Percentiles rank a stretch among this genome's conserved stretches.
Evolutionary conservation across 306 rosid genomes (phyloP).

Genomic region (Castanea mollissima): DNA sequence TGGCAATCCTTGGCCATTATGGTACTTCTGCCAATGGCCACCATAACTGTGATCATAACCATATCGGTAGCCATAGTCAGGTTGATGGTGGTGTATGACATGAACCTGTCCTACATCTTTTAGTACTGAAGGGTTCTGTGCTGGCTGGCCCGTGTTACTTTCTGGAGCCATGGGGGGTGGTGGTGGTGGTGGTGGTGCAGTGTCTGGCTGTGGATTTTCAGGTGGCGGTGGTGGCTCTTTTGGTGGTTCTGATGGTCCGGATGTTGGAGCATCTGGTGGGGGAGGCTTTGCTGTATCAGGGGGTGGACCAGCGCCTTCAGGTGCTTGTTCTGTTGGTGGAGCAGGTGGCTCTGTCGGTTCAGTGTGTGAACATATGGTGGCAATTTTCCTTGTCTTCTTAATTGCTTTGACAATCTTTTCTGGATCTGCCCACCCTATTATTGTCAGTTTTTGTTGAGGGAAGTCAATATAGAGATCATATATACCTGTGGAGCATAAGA

Average conservation of each 20-base stretch:
- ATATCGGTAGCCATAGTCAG: conserved; percentile 41
- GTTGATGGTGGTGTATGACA: conserved; percentile 39
- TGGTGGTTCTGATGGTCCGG: conserved; percentile 30
- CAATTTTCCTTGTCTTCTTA: conserved; percentile 73
- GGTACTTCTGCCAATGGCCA: conserved; percentile 36
- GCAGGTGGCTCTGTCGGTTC: conserved; percentile 45
- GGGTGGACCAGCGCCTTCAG: conserved; percentile 27
- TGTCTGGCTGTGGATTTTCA: conserved; percentile 33
- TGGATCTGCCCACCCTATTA: conserved; percentile 88
- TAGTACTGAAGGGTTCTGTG: conserved; percentile 27
- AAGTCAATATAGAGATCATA: conserved; percentile 66
- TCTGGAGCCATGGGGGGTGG: conserved; percentile 19
- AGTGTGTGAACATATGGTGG: conserved; percentile 56
- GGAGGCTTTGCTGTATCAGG: conserved; percentile 25
- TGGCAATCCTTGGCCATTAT: conserved; percentile 32
- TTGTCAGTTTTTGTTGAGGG: conserved; percentile 59
- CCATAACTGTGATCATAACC: conserved; percentile 30
- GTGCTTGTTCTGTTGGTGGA: conserved; percentile 29
- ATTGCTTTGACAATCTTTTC: conserved; percentile 77
- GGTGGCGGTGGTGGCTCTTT: conserved; percentile 28
- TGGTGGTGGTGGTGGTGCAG: conserved; percentile 19
- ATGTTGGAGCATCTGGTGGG: conserved; percentile 27
- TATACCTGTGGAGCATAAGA: conserved; percentile 55
- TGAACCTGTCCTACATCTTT: conserved; percentile 44
- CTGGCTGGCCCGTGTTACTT: conserved; percentile 25